Conservation (phyloP, 1,284 basidiomycete species). For the Mycosarcoma mackinlayi region DNA sequence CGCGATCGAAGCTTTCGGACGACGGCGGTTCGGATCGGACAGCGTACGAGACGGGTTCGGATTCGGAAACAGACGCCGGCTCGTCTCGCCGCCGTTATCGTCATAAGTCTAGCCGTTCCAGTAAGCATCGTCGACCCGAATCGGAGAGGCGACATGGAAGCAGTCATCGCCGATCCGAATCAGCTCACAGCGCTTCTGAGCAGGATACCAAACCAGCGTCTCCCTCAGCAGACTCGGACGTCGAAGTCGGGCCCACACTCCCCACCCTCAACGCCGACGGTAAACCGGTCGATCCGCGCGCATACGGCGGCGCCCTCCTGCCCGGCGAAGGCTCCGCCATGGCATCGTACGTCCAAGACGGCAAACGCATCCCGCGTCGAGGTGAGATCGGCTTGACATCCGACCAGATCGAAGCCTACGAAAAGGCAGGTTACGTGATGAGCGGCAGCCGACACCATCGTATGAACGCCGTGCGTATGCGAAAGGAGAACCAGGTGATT, state of each 20-base stretch:
- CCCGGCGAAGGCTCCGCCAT: slow-evolving; percentile 96
- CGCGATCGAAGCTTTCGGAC: slow-evolving; percentile 18
- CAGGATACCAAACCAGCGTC: neutral
- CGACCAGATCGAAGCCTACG: slow-evolving; percentile 85
- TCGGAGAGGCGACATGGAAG: slow-evolving; percentile 18
- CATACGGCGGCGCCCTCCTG: slow-evolving; percentile 82
- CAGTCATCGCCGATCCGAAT: slow-evolving; percentile 20
- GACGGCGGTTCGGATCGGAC: slow-evolving; percentile 6
- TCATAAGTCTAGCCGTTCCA: slow-evolving; percentile 25
- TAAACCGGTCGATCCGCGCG: slow-evolving; percentile 35
- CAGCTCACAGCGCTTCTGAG: slow-evolving; percentile 11
- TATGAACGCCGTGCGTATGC: slow-evolving; percentile 94
- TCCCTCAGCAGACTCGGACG: slow-evolving; percentile 11
- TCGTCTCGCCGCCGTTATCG: slow-evolving; percentile 20
- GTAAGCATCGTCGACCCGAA: slow-evolving; percentile 8
- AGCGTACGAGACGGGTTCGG: slow-evolving; percentile 9
- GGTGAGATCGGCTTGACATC: slow-evolving; percentile 95
- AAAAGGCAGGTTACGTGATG: slow-evolving; percentile 97
- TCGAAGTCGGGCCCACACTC: slow-evolving; percentile 37
- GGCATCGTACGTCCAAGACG: slow-evolving; percentile 91
- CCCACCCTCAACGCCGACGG: slow-evolving; percentile 26
- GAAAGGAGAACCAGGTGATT: slow-evolving; percentile 99
- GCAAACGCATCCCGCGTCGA: slow-evolving; percentile 92
- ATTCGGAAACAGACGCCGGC: slow-evolving; percentile 3
- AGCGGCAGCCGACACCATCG: slow-evolving; percentile 83